Percentiles rank a stretch among this genome's conserved stretches.
These are phyloP conservation scores for Aspergillus sclerotioniger DNA, from an alignment of 495 filamentous ascomycete genomes.

Conservation along the genomic window DNA sequence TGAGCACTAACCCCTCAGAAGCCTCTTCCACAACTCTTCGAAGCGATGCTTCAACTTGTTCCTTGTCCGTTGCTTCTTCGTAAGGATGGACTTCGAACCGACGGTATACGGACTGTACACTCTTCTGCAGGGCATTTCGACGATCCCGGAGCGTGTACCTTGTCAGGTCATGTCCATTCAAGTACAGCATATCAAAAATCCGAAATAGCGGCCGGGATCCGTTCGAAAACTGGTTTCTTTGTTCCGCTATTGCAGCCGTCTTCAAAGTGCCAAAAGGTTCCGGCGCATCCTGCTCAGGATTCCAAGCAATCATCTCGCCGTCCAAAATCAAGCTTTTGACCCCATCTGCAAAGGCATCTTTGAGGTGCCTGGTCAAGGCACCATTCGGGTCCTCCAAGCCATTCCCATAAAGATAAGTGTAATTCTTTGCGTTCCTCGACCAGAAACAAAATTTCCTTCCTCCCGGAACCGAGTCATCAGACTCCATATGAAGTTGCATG, in stretches of 20 bases:
- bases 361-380: conserved; percentile 77
- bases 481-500: conserved; percentile 92
- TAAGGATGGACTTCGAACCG: conserved; percentile 84
- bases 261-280: conserved; percentile 92
- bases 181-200: conserved; percentile 86
- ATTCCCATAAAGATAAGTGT: conserved; percentile 89
- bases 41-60: conserved; percentile 73
- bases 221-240: conserved; percentile 70
- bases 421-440: conserved; percentile 96
- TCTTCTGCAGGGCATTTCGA: conserved; percentile 67
- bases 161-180: conserved; percentile 78
- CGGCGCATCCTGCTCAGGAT: conserved; percentile 78
- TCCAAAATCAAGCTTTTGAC: conserved; percentile 89
- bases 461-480: conserved; percentile 64
- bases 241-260: conserved; percentile 79
- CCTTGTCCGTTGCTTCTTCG: conserved; percentile 59
- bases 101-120: conserved; percentile 62
- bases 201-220: conserved; percentile 78
- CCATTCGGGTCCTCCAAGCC: conserved; percentile 70
- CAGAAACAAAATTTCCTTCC: conserved; percentile 82
- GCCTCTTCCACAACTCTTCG: conserved; percentile 83
- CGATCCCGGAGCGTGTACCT: conserved; percentile 81
- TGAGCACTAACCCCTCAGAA: conserved; percentile 88
- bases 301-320: conserved; percentile 99
- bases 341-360: conserved; percentile 70